Conservation (phyloP, 108 stramenopile species). For the Schizochytrium sp. region DNA sequence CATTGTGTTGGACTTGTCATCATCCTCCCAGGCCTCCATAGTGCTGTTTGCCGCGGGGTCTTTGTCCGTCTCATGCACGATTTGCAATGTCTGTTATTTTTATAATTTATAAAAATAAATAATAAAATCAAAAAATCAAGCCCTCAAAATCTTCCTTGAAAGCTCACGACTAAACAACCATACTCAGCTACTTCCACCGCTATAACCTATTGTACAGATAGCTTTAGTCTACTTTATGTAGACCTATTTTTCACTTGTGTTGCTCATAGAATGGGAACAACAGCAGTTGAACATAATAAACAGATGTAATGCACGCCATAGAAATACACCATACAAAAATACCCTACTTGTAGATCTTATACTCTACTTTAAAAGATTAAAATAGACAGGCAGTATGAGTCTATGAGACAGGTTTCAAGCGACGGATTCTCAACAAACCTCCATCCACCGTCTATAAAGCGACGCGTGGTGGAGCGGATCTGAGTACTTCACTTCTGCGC, state of each 20-base stretch:
- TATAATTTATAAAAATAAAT: too few relatives aligned
- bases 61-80: background rate
- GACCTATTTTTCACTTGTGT: too few relatives aligned
- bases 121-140: too few relatives aligned
- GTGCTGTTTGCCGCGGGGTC: background rate
- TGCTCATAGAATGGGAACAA: too few relatives aligned
- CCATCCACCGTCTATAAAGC: background rate
- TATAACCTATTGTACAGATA: too few relatives aligned
- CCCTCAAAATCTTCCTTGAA: too few relatives aligned
- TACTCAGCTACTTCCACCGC: too few relatives aligned
- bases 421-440: background rate
- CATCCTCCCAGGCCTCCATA: constrained; percentile 7
- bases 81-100: background rate
- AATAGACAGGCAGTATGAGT: background rate
- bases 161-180: too few relatives aligned
- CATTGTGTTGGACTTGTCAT: background rate
- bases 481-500: background rate
- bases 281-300: too few relatives aligned
- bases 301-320: too few relatives aligned
- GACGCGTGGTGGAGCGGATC: background rate
- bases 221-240: too few relatives aligned
- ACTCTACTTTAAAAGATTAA: constrained; percentile 16
- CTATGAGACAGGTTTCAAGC: background rate
- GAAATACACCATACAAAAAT: background rate
- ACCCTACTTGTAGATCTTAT: background rate